These are phyloP conservation scores for Cercospora zeae-maydis DNA, from an alignment of 2,329 filamentous ascomycete genomes.

Conservation along the genomic window DNA sequence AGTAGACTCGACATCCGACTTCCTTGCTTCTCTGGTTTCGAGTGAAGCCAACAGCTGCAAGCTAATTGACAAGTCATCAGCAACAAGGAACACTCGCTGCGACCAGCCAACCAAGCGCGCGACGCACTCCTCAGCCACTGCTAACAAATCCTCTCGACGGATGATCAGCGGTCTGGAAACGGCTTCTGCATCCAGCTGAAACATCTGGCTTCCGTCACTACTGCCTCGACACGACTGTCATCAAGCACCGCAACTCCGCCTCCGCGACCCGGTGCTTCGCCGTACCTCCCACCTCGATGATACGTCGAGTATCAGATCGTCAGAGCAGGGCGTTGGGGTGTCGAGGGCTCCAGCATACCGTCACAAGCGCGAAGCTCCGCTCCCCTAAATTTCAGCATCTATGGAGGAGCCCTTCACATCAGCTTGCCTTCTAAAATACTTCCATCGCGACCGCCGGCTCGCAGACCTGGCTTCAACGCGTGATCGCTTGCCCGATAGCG, in stretches of 20 bases:
- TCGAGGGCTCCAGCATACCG: neutral
- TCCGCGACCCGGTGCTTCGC: neutral
- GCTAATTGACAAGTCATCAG: neutral
- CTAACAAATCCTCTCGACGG: neutral
- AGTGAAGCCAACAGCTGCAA: neutral
- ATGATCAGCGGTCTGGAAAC: neutral
- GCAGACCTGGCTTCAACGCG: neutral
- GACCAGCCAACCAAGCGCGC: neutral
- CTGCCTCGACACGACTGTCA: neutral
- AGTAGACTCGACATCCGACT: neutral
- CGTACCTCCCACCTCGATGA: neutral
- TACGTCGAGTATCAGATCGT: neutral
- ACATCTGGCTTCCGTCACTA: neutral
- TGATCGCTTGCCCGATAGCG: constrained; percentile 1
- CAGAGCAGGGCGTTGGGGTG: neutral
- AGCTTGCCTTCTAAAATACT: neutral
- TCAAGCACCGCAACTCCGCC: neutral
- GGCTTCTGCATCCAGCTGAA: constrained; percentile 1
- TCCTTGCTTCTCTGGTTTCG: neutral
- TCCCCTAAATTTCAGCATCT: neutral
- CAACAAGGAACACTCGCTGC: neutral
- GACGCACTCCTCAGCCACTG: neutral
- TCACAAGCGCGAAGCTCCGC: neutral
- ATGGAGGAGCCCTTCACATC: neutral
- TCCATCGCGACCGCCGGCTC: neutral